Base-by-base conservation (phyloP, 2,329 filamentous ascomycete species). In the Trichoderma sp. region DNA sequence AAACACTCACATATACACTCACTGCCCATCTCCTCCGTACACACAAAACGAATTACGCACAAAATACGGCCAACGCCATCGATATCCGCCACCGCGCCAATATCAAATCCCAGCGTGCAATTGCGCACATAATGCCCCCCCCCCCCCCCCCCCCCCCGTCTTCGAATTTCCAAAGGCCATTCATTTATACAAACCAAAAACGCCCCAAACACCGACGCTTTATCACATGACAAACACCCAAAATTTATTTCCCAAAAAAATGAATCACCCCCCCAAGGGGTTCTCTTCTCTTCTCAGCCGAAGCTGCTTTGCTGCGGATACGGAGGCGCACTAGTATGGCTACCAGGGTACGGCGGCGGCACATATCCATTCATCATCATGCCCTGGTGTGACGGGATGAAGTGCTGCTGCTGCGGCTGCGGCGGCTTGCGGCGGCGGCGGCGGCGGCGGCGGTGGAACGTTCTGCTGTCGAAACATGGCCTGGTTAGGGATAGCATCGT, bases 381-480 rank as follows among this genome's bases (percentile, higher is more conserved):
- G 29, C 70, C 72, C 13, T 71, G 70, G 35, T 73, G 72, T 10
- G 70, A 63, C 53, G 71, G 71, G 10, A 73, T 61, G 50, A 72
- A 75, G n/a, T 39, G 19, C 37, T 54, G 63, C n/a, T 53, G 50
- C 27, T 56, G 67, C 13, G 29, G 57, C 15, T 56, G 64, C 37
- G 67, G 37, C n/a, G 58, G n/a, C n/a, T n/a, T n/a, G 50, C 27
- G 48, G 67, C 13, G 29, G 57, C 15, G 65, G 64, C 37, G 67
- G 37, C n/a, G 58, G 50, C 27, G 48, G 67, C 13, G 29, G 57
- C 15, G 65, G 64, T 32, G 67, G 37, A 27, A 66, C 27, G 19
- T 70, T 52, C 34, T 72, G 70, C 35, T 72, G 70, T 32, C 74
- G 73, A 58, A 72, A 73, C 63, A 75, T 70, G 35, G 68, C 64